Base-by-base conservation (phyloP, 2,329 filamentous ascomycete genomes). In the Fusarium abutilonis region DNA sequence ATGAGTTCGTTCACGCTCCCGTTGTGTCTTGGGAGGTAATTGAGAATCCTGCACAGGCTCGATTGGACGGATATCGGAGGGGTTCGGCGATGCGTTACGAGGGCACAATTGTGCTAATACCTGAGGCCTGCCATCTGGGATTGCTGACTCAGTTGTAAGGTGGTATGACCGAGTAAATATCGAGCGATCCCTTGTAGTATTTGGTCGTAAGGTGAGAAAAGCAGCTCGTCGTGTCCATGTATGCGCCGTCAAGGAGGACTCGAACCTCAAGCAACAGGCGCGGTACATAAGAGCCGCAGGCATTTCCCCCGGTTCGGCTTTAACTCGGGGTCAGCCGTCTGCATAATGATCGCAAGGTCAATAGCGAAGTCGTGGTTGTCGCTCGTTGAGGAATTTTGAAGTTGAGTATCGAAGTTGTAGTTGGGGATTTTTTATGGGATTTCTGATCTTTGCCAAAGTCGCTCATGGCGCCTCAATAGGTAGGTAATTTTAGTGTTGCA, bases 291-390 rank as follows among this genome's bases (percentile, higher is more conserved):
- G 60, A 53, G 64, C 70, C 56, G 58, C 55, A 58, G 57, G 58
- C 69, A 73, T 71, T 55, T 64, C 55, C 58, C 58, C 56, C 67
- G 48, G 51, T 41, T 69, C 63, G 65, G 60, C 58, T 40, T 60
- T 56, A 60, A 56, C 42, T 64, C 48, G 45, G 64, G 47, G 43
- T 43, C 61, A 60, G 41, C 44, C 14, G 50, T 56, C 56, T 48
- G 60, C 67, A 70, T 67, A 67, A 45, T 68, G 60, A 42, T 57
- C 52, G 56, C 47, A 45, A 48, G 34, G 36, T 34, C 26, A 56
- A 36, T 45, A 52, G 50, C 42, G 48, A 49, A 26, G 45, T 42
- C 21, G 44, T 38, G 38, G 38, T 35, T 21, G 39, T 64, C 32
- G 39, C 41, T 19, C 23, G 39, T 28, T 26, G 32, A 21, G 23